Conservation (phyloP, 306 rosid species). For the Vigna hirtella region DNA sequence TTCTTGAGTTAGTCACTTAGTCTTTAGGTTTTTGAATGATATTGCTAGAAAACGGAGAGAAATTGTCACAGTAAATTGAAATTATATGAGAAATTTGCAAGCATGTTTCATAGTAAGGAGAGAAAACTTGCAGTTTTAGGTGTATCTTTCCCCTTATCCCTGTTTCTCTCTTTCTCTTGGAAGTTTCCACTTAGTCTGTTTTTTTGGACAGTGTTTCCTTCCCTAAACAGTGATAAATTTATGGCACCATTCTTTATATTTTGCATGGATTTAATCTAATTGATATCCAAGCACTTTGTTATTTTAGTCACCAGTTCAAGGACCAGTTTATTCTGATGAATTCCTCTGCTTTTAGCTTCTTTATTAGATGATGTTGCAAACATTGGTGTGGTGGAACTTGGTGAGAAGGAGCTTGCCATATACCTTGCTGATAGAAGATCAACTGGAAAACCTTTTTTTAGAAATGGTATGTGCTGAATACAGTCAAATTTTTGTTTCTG, state of each 20-base stretch:
- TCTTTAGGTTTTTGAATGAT: conserved; percentile 30
- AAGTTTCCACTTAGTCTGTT: not conserved
- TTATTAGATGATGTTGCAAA: conserved; percentile 73
- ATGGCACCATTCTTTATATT: conserved; percentile 13
- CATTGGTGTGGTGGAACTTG: conserved; percentile 77
- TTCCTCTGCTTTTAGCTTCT: conserved; percentile 57
- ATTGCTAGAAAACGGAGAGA: conserved; percentile 16
- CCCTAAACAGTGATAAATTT: conserved; percentile 2
- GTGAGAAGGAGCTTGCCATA: conserved; percentile 67
- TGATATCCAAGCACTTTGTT: conserved; percentile 22
- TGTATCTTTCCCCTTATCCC: not conserved
- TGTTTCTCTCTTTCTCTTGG: conserved; percentile 7
- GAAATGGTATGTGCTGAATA: conserved; percentile 67
- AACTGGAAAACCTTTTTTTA: conserved; percentile 78
- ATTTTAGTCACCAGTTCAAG: conserved; percentile 4
- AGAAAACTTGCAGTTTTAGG: conserved; percentile 23
- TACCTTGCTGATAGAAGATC: conserved; percentile 81
- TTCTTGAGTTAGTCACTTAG: conserved; percentile 35
- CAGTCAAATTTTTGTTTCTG: conserved; percentile 17
- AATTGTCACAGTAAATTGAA: not conserved
- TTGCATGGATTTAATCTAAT: conserved; percentile 5
- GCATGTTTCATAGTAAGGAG: conserved; percentile 27
- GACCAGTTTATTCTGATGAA: conserved; percentile 38
- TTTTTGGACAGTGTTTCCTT: conserved; percentile 21
- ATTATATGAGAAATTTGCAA: not conserved